Base-by-base conservation (phyloP, 768 basidiomycete genomes). In the Tylopilus felleus region DNA sequence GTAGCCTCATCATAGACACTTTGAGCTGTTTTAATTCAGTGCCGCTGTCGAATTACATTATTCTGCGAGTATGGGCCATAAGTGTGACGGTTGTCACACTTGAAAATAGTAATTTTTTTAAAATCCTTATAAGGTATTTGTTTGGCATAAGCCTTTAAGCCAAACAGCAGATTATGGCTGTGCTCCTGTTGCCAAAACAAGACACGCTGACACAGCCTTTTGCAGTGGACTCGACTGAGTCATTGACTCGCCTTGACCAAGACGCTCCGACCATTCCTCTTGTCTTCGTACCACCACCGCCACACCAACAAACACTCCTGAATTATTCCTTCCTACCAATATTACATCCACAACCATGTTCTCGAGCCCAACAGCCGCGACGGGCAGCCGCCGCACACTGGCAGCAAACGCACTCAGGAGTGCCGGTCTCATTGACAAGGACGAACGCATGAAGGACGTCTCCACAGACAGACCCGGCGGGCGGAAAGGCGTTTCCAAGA, bases 341-440 rank as follows among this genome's bases (percentile, higher is more conserved):
- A 22, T 33, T 36, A 10, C 29, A 55, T 35, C 44, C 21, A 21
- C 28, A 47, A 31, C 35, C 43, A 84, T 86, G 77, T 82, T 81
- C 67, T 85, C 85, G 41, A 82, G 78, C 56, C 75, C 84, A 40
- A 77, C 86, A 9, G 77, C 83, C 8, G 76, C 80, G 7, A 73
- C 84, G 16, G 80, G 84, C 60, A 74, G 79, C 48, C 80, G 79
- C 48, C 80, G 84, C 59, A 66, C 78, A 27, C 71, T 91, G 19
- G 86, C 82, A 21, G 60, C 78, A 53, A 85, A 72, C 53, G 84
- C 86, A 28, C 74, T 90, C 23, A 83, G 84, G 54, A 81, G 72
- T 35, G 88, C 86, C 3, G 89, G 88, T 39, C 82, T 90, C 65
- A 85, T 89, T 57, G 88, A 89, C 77, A 75, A 81, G 52, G 89